A percentile compares a stretch with the other conserved stretches of the same genome.
Conservation (phyloP, 768 basidiomycete genomes). For the Collybiopsis luxurians region DNA sequence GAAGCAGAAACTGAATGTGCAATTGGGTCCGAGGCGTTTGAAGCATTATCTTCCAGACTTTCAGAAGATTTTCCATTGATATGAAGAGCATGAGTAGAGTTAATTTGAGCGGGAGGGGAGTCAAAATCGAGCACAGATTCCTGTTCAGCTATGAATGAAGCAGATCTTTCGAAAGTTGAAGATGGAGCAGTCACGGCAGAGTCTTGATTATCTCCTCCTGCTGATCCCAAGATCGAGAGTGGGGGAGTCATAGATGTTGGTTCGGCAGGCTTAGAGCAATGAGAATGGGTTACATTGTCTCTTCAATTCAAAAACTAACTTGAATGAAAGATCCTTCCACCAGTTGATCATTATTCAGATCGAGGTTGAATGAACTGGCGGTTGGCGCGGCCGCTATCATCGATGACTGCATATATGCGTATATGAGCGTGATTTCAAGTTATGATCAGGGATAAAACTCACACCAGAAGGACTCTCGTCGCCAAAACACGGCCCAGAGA, state of each 20-base stretch:
- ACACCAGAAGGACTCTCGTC: slow-evolving; percentile 13
- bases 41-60: background rate
- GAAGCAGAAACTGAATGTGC: background rate
- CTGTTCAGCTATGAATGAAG: background rate
- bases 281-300: background rate
- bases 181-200: background rate
- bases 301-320: no score
- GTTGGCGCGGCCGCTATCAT: background rate
- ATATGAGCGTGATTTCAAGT: background rate
- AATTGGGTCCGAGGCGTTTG: background rate
- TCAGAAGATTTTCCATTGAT: no score
- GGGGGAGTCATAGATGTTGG: background rate
- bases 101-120: background rate
- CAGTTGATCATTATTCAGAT: background rate
- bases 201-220: background rate
- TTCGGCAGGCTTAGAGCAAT: background rate
- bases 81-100: background rate
- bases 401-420: slow-evolving; percentile 8
- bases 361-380: background rate
- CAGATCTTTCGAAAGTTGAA: background rate
- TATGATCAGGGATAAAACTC: background rate
- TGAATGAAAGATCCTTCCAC: background rate
- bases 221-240: background rate
- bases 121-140: background rate
- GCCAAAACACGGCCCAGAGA: slow-evolving; percentile 22